Base-by-base conservation (phyloP, 169 alveolate genomes). In the Plasmodium yoelii region DNA sequence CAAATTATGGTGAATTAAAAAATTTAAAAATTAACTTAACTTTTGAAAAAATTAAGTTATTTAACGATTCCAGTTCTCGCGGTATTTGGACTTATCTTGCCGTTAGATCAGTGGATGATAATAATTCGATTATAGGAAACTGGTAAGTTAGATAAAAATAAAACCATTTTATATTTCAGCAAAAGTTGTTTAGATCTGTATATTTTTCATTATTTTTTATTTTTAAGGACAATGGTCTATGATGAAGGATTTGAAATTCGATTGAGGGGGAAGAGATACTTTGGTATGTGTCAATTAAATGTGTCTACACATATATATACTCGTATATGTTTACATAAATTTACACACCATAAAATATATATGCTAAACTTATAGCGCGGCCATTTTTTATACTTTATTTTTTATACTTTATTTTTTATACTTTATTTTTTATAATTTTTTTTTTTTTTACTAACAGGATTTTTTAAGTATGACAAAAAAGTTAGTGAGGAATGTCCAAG, bases 211-310 rank as follows among this genome's bases (percentile, higher is more conserved):
- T 65, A n/a, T 65, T 7, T 42, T 34, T 42, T 10, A 10, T 15
- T n/a, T 19, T 59, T 10, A 64, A 75, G 97, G 97, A 94, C 96
- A 2, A 94, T 94, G 96, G 97, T 94, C 2, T 93, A 93, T 57
- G 96, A 93, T 69, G 96, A 94, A 51, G 97, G 97, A 6, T 94
- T 94, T 64, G 96, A 94, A 82, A 90, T 94, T 4, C 51, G 87
- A 15, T 28, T 75, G 19, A 51, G 59, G 0, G 77, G 90, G 46
- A 80, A 59, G 71, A 59, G 82, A 44, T 82, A 88, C 65, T 88
- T 92, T 68, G 95, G 93, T 64, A 71, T 71, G 57, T 63, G 1
- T 5, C 13, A 13, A n/a, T 70, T 1, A 8, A 9, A 53, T 15
- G 26, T 57, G 26, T 0, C 5, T 57, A 19, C 5, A 8, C 5